A percentile compares a stretch with the other conserved stretches of the same genome.
Evolutionary conservation across 2,329 filamentous ascomycete species (phyloP).

Genomic region (Colletotrichum horii): DNA sequence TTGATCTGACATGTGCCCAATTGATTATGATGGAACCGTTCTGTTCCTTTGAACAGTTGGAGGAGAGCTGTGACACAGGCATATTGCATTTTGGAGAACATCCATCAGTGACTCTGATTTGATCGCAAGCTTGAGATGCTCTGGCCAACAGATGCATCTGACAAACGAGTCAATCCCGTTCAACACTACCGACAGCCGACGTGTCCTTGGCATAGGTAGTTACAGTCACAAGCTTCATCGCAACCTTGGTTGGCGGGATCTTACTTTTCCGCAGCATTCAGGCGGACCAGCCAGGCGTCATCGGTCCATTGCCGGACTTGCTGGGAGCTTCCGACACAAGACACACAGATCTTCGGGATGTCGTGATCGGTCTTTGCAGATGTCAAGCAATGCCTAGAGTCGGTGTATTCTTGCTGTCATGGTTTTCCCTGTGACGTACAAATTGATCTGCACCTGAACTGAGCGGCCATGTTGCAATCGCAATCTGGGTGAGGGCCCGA

Average conservation of each 20-base stretch:
- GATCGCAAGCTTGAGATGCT: not conserved
- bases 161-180: not conserved
- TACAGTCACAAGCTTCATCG: not conserved
- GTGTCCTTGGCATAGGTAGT: not conserved
- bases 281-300: not conserved
- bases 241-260: not conserved
- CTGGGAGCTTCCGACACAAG: not conserved
- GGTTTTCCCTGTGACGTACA: not conserved
- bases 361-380: not conserved
- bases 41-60: not conserved
- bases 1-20: not conserved
- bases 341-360: not conserved
- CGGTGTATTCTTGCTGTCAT: not conserved
- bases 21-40: not conserved
- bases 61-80: not conserved
- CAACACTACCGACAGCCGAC: not conserved
- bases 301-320: not conserved
- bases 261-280: not conserved
- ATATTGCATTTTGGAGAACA: not conserved
- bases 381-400: not conserved
- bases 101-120: not conserved
- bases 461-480: not conserved
- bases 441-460: not conserved
- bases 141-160: not conserved
- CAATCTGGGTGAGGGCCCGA: not conserved